These are phyloP conservation scores for Hypoxylon fragiforme DNA, from an alignment of 495 filamentous ascomycete genomes.

Conservation along the genomic window DNA sequence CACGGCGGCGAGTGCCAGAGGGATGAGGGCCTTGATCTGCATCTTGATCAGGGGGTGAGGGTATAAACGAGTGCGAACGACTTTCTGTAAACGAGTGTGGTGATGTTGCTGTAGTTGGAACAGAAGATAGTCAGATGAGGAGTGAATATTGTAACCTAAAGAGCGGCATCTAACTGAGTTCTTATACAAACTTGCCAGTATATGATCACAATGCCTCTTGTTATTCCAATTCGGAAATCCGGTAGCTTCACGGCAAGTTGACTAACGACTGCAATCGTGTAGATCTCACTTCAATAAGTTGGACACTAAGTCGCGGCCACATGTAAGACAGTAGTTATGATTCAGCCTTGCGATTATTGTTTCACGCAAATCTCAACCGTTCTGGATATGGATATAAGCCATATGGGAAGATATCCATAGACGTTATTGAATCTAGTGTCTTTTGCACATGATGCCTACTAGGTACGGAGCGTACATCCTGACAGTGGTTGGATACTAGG, in stretches of 20 bases:
- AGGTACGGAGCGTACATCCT: background rate
- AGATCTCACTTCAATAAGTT: slow-evolving; percentile 30
- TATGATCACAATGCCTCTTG: background rate
- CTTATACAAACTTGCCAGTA: no score
- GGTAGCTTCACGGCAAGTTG: background rate
- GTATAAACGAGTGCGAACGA: background rate
- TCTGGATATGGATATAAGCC: background rate
- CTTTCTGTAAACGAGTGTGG: background rate
- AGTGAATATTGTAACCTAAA: slow-evolving; percentile 1
- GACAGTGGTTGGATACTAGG: background rate
- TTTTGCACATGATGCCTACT: background rate
- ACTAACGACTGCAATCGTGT: slow-evolving; percentile 10
- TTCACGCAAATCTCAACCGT: slow-evolving; percentile 7
- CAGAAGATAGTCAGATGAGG: background rate
- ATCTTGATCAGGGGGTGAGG: slow-evolving; percentile 11
- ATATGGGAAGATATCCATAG: background rate
- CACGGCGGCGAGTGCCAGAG: slow-evolving; percentile 26
- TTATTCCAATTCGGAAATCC: slow-evolving; percentile 12
- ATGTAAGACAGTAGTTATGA: slow-evolving; percentile 14
- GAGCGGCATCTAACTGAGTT: background rate
- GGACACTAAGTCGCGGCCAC: slow-evolving; percentile 10
- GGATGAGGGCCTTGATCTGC: slow-evolving; percentile 32
- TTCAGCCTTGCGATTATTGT: slow-evolving; percentile 23
- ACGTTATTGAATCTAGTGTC: no score
- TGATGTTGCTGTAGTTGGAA: background rate